A percentile compares a stretch with the other conserved stretches of the same genome.
These are phyloP conservation scores for Massariosphaeria phaeospora DNA, from an alignment of 495 filamentous ascomycete genomes.

Conservation along the genomic window DNA sequence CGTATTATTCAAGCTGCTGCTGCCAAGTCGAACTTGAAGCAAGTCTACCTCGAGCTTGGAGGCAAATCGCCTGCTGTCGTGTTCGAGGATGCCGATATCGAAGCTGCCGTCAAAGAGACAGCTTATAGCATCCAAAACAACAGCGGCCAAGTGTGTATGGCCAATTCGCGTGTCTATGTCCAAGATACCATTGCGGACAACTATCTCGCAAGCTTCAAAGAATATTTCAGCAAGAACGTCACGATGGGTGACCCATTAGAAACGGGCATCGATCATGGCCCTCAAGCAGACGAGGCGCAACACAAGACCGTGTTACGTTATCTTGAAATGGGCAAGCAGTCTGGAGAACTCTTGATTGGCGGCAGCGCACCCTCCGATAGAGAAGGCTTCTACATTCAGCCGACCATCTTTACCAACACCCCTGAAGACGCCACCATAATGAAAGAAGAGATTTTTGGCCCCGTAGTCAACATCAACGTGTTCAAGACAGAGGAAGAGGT, in stretches of 20 bases:
- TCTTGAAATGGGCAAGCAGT: slow-evolving; percentile 30
- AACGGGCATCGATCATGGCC: slow-evolving; percentile 35
- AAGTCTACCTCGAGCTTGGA: slow-evolving; percentile 40
- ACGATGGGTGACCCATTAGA: slow-evolving; percentile 38
- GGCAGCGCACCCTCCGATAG: slow-evolving; percentile 23
- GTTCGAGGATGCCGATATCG: slow-evolving; percentile 41
- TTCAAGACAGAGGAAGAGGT: slow-evolving; percentile 45
- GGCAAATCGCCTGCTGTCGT: slow-evolving; percentile 40
- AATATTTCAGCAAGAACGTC: slow-evolving; percentile 16
- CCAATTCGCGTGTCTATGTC: slow-evolving; percentile 41
- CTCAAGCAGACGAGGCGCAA: slow-evolving; percentile 35
- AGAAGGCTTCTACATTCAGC: slow-evolving; percentile 48
- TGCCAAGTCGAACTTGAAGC: slow-evolving; percentile 40
- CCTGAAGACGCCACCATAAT: slow-evolving; percentile 41
- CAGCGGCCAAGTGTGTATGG: slow-evolving; percentile 39
- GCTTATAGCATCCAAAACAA: slow-evolving; percentile 28
- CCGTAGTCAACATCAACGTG: slow-evolving; percentile 43
- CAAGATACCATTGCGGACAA: slow-evolving; percentile 39
- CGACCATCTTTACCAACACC: slow-evolving; percentile 47
- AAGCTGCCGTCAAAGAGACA: slow-evolving; percentile 33
- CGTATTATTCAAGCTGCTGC: slow-evolving; percentile 26
- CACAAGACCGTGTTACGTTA: slow-evolving; percentile 32
- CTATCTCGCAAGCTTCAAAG: slow-evolving; percentile 35
- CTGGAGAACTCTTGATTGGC: slow-evolving; percentile 15
- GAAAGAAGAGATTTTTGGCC: slow-evolving; percentile 49